Evolutionary conservation across 139 green algal species (phyloP).

Genomic region (Mychonastes homosphaera): DNA sequence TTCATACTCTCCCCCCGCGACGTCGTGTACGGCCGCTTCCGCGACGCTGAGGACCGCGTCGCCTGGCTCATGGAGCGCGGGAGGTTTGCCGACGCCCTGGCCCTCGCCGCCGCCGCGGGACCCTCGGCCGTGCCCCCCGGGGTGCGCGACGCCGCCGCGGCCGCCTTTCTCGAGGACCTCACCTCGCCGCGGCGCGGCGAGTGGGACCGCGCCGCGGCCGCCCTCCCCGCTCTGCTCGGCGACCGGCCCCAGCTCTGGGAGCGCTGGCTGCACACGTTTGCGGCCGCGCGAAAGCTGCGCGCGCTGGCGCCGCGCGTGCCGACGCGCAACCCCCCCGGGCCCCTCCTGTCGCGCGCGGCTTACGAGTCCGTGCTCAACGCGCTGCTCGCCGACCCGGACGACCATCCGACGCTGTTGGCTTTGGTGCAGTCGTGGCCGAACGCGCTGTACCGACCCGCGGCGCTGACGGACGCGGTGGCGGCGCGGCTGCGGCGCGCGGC

Average conservation of each 20-base stretch:
- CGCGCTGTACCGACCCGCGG: constrained; percentile 16
- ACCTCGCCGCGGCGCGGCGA: constrained; percentile 10
- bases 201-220: constrained; percentile 24
- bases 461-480: constrained; percentile 32
- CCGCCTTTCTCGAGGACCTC: constrained; percentile 17
- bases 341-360: not conserved
- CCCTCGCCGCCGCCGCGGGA: constrained; percentile 40
- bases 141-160: constrained; percentile 12
- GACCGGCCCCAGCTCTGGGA: constrained; percentile 32
- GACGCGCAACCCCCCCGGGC: not conserved
- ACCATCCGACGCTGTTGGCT: constrained; percentile 54
- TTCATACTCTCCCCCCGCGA: constrained; percentile 39
- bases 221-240: constrained; percentile 44
- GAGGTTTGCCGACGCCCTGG: constrained; percentile 59
- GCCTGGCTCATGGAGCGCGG: constrained; percentile 60
- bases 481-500: constrained; percentile 26
- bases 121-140: constrained; percentile 14
- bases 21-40: constrained; percentile 50
- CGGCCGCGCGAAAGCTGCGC: constrained; percentile 13
- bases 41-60: constrained; percentile 67
- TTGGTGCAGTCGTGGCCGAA: constrained; percentile 28
- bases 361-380: not conserved
- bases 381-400: constrained; percentile 28
- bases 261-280: constrained; percentile 54
- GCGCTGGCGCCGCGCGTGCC: not conserved